Evolutionary conservation across 495 filamentous ascomycete genomes (phyloP), one percentile per base, ranked within the genome.

Genomic region (Tricharina praecox): DNA sequence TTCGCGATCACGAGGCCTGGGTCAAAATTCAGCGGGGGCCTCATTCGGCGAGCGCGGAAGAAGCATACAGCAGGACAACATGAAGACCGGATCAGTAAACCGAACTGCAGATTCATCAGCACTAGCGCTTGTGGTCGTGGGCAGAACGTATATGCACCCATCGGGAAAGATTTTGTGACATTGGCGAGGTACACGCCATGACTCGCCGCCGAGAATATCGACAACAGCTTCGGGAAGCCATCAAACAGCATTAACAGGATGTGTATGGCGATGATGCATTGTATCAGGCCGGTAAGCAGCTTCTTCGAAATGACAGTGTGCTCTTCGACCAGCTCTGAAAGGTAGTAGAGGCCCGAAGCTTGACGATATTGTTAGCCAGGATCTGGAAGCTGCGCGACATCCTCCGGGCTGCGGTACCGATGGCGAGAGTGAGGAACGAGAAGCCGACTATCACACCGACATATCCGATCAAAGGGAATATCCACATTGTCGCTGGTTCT

Each of bases 321-420:
- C 60, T 97, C 90, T 66, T 97, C 92, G 42, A 97, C 90, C 8
- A 95, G 73, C 65, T 97, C 90, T 1, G 90, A 95, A 39, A 97
- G 81, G 62, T 97, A 97, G 68, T 97, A 96, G 19, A 97, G 77
- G 23, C 92, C 92, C 19, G 85, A 93, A 26, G 90, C 90, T 93
- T 58, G n/a, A 8, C 28, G 11, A 26, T 3, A 15, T 28, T 20
- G 15, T 49, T 28, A 56, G 52, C 42, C 19, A 9, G 18, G 3
- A 7, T 11, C n/a, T 4, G 35, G 18, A 23, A 15, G 26, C 20
- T 18, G 25, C 11, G 18, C 9, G 16, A 28, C 26, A n/a, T n/a
- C n/a, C n/a, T n/a, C n/a, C n/a, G n/a, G n/a, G 23, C 18, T 15
- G 8, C 13, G 45, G 13, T 76, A 93, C 87, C 87, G 54, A 94